phyloP scores from a whole-genome alignment of 805 yeast species.

The Sporopachydermia quercuum region DNA sequence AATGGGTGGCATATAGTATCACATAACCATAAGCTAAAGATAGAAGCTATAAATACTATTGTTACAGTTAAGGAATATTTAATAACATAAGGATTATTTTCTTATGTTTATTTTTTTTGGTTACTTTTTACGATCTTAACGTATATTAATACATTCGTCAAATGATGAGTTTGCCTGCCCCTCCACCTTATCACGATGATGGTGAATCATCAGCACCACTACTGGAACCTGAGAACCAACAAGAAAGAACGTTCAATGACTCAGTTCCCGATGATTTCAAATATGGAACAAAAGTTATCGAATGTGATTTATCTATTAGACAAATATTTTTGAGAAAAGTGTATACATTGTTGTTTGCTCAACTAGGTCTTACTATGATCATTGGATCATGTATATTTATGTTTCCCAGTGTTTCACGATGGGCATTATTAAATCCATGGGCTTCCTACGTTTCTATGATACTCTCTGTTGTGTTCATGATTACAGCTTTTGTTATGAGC shows the following conservation, averaged over 20 bases:
- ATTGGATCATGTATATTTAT: constrained; percentile 37
- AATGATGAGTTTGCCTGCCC: background rate
- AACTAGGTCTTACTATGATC: constrained; percentile 44
- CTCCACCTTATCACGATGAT: background rate
- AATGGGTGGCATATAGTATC: too few relatives aligned
- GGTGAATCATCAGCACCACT: background rate
- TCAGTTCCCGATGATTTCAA: constrained; percentile 65
- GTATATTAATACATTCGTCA: too few relatives aligned
- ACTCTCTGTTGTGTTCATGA: constrained; percentile 48
- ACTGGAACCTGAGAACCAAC: background rate
- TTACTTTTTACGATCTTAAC: too few relatives aligned
- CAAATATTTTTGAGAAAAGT: constrained; percentile 69
- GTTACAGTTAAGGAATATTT: too few relatives aligned
- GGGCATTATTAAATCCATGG: constrained; percentile 48
- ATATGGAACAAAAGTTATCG: constrained; percentile 60
- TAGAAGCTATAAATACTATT: too few relatives aligned
- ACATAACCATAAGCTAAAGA: too few relatives aligned
- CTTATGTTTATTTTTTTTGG: too few relatives aligned
- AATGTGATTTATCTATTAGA: constrained; percentile 63
- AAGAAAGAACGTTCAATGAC: background rate
- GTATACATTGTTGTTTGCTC: constrained; percentile 53
- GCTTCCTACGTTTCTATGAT: constrained; percentile 37
- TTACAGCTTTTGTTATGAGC: constrained; percentile 49
- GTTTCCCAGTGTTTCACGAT: constrained; percentile 29
- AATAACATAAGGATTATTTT: too few relatives aligned